These are phyloP conservation scores for Fusarium xyrophilum DNA, from an alignment of 2,329 filamentous ascomycete species.

Conservation along the genomic window DNA sequence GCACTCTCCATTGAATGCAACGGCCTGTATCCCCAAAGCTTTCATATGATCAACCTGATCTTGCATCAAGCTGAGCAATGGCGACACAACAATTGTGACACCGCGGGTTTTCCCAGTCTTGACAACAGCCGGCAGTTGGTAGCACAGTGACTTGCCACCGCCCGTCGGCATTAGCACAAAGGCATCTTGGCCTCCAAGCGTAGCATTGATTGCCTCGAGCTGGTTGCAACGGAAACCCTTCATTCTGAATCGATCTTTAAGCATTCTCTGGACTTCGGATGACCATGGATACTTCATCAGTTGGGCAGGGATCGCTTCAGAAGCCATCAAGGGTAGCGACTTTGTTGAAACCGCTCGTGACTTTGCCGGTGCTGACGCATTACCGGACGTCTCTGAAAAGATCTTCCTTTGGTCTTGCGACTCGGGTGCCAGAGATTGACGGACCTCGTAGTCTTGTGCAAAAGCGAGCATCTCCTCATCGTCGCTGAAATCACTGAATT, in stretches of 20 bases:
- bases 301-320: constrained; percentile 54
- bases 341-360: constrained; percentile 46
- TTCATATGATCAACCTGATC: constrained; percentile 90
- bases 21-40: constrained; percentile 77
- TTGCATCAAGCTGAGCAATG: constrained; percentile 93
- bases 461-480: constrained; percentile 61
- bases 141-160: constrained; percentile 95
- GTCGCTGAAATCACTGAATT: constrained; percentile 58
- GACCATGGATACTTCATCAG: constrained; percentile 81
- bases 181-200: constrained; percentile 82
- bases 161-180: constrained; percentile 99
- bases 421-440: constrained; percentile 43
- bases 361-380: constrained; percentile 46
- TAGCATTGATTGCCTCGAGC: constrained; percentile 94
- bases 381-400: constrained; percentile 59
- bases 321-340: constrained; percentile 34
- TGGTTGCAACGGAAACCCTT: constrained; percentile 90
- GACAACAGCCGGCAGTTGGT: constrained; percentile 90
- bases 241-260: constrained; percentile 85
- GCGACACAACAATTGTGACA: constrained; percentile 93
- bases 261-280: constrained; percentile 77
- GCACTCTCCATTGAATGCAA: constrained; percentile 81
- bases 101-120: constrained; percentile 80
- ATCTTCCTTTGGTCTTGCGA: constrained; percentile 46
- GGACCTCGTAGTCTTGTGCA: constrained; percentile 58